Evolutionary conservation across 139 green algal species (phyloP), one percentile per base, ranked within the genome.

Genomic region (Mychonastes homosphaera): DNA sequence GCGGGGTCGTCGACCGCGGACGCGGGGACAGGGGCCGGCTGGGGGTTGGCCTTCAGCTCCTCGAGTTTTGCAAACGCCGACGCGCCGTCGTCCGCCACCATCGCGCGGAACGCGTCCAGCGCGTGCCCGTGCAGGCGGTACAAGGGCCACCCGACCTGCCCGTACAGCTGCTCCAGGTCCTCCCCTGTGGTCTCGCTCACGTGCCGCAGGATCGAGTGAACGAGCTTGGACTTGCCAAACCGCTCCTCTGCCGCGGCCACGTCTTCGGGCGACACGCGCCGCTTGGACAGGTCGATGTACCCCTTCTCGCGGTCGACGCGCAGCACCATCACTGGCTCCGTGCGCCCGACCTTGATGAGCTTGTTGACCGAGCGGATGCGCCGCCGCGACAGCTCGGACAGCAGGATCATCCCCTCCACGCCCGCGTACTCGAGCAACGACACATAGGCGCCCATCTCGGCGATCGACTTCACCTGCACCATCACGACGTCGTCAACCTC

Each of bases 261-360:
- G 50, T 99, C 92, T 70, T 99, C 92, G 9, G 85, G 79, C 4
- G 71, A 81, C 27, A 99, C 92, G 12, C 48, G 81, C 77, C 92
- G 71, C 69, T 99, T 99, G 34, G 89, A 97, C 23, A 99, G 65
- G 58, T 99, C 92, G 52, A 99, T 99, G 81, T 99, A 99, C 0
- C 92, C 92, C 74, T 99, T 99, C 59, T 99, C 90, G 60, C 96
- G 94, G 75, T 99, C 92, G 58, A 99, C 92, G 72, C 92, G 86
- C 40, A 99, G 81, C 55, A 99, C 92, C 93, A 99, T 98, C n/a
- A 98, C 92, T 1, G 92, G 89, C 64, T 99, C 93, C 73, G 96
- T 87, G 19, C 91, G 68, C 8, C 92, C 92, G 18, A 96, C 88
- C 77, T 99, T 99, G 71, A 99, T 98, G 16, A 99, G 87, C 75